Evolutionary conservation across 2,329 filamentous ascomycete species (phyloP).

Genomic region (Myotisia sp.): DNA sequence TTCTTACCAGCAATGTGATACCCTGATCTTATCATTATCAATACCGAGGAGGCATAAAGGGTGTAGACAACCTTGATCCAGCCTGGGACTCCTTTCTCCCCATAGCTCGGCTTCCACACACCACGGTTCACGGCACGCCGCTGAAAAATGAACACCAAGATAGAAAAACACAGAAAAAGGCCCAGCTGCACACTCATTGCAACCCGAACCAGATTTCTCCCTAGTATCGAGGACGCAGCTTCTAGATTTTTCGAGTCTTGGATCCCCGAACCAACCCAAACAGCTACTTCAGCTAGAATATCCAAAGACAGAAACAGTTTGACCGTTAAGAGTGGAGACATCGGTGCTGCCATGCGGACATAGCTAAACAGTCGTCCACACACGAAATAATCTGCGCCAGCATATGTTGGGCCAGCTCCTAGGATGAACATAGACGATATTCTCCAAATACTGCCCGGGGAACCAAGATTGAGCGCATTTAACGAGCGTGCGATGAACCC

Average conservation of each 20-base stretch:
- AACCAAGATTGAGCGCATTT: conserved; percentile 2
- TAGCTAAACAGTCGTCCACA: conserved; percentile 9
- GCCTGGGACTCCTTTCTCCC: not conserved
- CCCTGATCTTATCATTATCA: conserved; percentile 7
- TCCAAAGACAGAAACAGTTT: conserved; percentile 9
- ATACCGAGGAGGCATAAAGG: conserved; percentile 8
- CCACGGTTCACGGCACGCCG: not conserved
- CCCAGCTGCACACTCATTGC: conserved; percentile 6
- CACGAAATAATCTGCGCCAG: conserved; percentile 10
- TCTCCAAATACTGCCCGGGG: conserved; percentile 2
- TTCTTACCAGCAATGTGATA: conserved; percentile 9
- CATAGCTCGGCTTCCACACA: conserved; percentile 1
- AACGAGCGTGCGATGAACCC: conserved; percentile 7
- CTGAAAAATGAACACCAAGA: conserved; percentile 5
- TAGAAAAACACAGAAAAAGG: conserved; percentile 7
- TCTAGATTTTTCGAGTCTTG: not conserved
- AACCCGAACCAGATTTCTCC: conserved; percentile 7
- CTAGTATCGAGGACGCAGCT: not conserved
- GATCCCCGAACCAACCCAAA: conserved; percentile 6
- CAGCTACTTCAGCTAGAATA: conserved; percentile 8
- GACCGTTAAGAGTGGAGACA: conserved; percentile 7
- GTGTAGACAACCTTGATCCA: conserved; percentile 8
- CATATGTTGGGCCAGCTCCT: conserved; percentile 9
- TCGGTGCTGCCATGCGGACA: conserved; percentile 6
- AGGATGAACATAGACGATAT: conserved; percentile 9